Conservation (phyloP, 2,329 filamentous ascomycete species). For the Neurospora crassa region DNA sequence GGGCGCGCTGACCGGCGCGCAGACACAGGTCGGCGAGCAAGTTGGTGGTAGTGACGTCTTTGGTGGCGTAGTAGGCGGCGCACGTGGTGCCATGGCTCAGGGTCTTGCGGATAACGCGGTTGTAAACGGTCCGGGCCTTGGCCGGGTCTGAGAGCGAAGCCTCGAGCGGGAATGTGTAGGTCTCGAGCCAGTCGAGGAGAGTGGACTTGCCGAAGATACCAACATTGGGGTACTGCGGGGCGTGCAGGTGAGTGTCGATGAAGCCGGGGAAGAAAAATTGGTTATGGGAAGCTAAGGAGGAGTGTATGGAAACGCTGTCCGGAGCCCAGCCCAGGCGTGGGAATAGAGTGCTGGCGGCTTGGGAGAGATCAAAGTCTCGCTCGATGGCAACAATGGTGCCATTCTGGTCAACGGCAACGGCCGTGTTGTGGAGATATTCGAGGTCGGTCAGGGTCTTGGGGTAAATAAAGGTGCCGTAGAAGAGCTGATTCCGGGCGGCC, state of each 20-base stretch:
- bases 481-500: conserved; percentile 31
- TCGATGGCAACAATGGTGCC: conserved; percentile 44
- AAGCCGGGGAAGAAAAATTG: conserved; percentile 82
- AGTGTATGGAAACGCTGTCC: conserved; percentile 28
- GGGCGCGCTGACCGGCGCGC: conserved; percentile 72
- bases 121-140: conserved; percentile 64
- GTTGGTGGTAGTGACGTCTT: conserved; percentile 81
- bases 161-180: conserved; percentile 92
- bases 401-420: conserved; percentile 37
- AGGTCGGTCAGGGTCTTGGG: conserved; percentile 37
- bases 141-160: conserved; percentile 55
- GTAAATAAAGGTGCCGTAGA: conserved; percentile 47
- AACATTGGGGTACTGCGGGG: conserved; percentile 86
- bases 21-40: conserved; percentile 78
- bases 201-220: conserved; percentile 92
- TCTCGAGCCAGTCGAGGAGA: conserved; percentile 85
- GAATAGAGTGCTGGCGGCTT: conserved; percentile 26
- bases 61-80: conserved; percentile 89
- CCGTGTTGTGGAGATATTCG: conserved; percentile 40
- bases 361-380: conserved; percentile 21
- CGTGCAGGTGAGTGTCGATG: conserved; percentile 90
- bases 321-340: conserved; percentile 35
- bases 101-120: conserved; percentile 67
- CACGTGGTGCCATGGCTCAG: conserved; percentile 88
- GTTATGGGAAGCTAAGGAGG: conserved; percentile 23